Percentiles rank a stretch among this genome's conserved stretches.
phyloP scores from a whole-genome alignment of 1,284 basidiomycete genomes.

The Cryptococcus sp. region DNA sequence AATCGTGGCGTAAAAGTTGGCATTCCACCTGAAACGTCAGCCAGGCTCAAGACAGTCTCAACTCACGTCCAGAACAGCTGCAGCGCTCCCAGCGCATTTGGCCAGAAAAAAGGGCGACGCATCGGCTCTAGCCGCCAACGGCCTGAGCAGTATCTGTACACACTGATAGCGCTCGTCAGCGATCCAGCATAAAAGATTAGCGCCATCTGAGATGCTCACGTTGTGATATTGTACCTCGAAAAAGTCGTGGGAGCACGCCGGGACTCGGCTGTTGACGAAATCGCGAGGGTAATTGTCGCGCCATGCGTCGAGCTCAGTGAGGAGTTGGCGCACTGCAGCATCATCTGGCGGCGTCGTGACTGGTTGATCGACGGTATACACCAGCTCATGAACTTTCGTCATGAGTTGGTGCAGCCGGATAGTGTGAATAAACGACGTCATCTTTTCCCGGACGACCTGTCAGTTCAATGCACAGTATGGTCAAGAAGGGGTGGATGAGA shows the following conservation, averaged over 20 bases:
- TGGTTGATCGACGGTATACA: constrained; percentile 8
- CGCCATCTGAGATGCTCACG: background rate
- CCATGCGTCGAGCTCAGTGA: constrained; percentile 9
- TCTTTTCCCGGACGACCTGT: constrained; percentile 1
- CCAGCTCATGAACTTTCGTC: constrained; percentile 6
- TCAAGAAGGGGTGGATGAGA: background rate
- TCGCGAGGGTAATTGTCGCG: constrained; percentile 3
- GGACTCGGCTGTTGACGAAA: constrained; percentile 2
- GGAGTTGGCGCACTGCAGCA: background rate
- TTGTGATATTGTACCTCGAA: constrained; percentile 13
- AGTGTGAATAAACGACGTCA: constrained; percentile 13
- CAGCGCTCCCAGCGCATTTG: constrained; percentile 8
- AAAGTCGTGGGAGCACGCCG: constrained; percentile 9
- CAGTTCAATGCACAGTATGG: background rate
- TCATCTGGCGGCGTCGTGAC: background rate
- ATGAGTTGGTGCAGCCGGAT: constrained; percentile 9
- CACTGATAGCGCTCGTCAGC: constrained; percentile 1
- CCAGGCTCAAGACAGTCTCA: background rate
- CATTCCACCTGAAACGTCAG: constrained; percentile 6
- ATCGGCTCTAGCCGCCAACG: constrained; percentile 6
- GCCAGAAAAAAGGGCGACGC: constrained; percentile 1
- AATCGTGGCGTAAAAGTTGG: constrained; percentile 6
- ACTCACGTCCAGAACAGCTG: constrained; percentile 11
- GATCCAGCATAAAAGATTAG: background rate
- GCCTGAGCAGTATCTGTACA: constrained; percentile 9